Conservation (phyloP, 2,329 filamentous ascomycete species). For the Cladosporium sp. region DNA sequence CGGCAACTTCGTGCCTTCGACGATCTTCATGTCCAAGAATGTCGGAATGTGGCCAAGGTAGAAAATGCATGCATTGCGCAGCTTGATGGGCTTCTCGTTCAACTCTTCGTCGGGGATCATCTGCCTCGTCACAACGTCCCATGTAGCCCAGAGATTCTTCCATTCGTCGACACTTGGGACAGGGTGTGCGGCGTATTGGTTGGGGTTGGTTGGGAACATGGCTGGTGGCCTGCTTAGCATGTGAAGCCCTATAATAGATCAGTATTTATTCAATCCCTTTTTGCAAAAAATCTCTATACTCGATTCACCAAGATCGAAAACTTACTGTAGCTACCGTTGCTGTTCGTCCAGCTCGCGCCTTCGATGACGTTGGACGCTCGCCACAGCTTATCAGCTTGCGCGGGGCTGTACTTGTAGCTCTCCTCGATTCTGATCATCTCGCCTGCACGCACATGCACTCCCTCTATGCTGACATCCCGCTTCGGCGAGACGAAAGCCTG, state of each 20-base stretch:
- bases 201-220: conserved; percentile 63
- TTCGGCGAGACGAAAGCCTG: conserved; percentile 78
- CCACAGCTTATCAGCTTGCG: conserved; percentile 67
- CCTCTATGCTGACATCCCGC: conserved; percentile 64
- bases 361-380: conserved; percentile 64
- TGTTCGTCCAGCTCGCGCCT: conserved; percentile 60
- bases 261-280: no score
- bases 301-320: conserved; percentile 24
- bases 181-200: conserved; percentile 66
- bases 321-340: conserved; percentile 70
- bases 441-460: conserved; percentile 62
- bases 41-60: conserved; percentile 95
- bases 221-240: conserved; percentile 67
- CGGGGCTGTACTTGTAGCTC: conserved; percentile 76
- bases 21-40: conserved; percentile 86
- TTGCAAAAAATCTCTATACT: no score
- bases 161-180: conserved; percentile 74
- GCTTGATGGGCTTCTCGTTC: conserved; percentile 83
- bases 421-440: conserved; percentile 84
- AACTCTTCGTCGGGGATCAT: conserved; percentile 85
- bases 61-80: conserved; percentile 90
- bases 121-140: conserved; percentile 76
- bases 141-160: conserved; percentile 73
- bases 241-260: conserved; percentile 61
- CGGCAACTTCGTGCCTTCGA: conserved; percentile 62